Percentiles rank a stretch among this genome's conserved stretches.
Evolutionary conservation across 2,329 filamentous ascomycete species (phyloP).

Genomic region (Diaporthe citrichinensis): DNA sequence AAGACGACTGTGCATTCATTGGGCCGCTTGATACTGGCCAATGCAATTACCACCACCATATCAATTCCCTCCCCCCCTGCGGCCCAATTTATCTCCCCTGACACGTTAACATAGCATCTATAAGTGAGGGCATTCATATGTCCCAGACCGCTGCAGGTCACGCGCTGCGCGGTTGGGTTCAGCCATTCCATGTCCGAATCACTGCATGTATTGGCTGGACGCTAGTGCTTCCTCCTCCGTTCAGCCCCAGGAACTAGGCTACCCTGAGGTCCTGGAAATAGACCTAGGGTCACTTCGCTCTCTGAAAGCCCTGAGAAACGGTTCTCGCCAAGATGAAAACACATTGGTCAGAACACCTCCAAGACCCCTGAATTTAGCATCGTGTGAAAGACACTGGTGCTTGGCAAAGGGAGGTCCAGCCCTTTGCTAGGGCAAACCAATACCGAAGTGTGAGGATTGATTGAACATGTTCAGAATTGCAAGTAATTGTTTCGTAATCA

Average conservation of each 20-base stretch:
- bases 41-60: neutral
- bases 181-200: conserved; percentile 22
- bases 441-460: neutral
- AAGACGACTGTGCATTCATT: neutral
- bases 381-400: conserved; percentile 6
- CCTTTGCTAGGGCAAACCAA: neutral
- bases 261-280: conserved; percentile 1
- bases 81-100: neutral
- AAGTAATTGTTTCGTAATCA: neutral
- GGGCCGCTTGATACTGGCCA: neutral
- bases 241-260: conserved; percentile 4
- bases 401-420: neutral
- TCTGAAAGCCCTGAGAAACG: neutral
- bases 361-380: neutral
- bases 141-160: neutral
- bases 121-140: neutral
- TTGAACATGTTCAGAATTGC: neutral
- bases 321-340: neutral
- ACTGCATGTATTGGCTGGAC: conserved; percentile 4
- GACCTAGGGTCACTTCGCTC: conserved; percentile 16
- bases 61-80: neutral
- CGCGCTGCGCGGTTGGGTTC: neutral
- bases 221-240: neutral
- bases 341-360: neutral
- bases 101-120: neutral